Evolutionary conservation across 73 alveolate species (phyloP), one percentile per base, ranked within the genome.

Genomic region (Paramecium biaurelia): DNA sequence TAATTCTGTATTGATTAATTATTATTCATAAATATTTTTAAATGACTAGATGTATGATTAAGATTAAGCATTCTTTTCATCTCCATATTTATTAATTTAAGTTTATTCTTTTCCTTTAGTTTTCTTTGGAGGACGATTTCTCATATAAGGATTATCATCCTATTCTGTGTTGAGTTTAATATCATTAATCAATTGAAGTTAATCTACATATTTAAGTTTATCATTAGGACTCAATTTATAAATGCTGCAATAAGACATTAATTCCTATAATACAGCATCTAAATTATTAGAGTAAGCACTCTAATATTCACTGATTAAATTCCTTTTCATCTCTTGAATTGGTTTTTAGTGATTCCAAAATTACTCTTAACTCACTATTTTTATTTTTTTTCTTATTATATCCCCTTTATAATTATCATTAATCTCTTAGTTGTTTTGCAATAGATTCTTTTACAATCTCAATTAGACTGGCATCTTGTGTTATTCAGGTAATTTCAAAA

Each of bases 111-210:
- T 63, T 1, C 28, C 26, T 9, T 63, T 63, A 8, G 15, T 63
- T n/a, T 26, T 63, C 12, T 63, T 63, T 12, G 84, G 84, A 32
- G 84, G 84, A 14, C 84, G 84, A 30, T 63, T 63, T 63, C 84
- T 63, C 84, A 30, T 30, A 30, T 26, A 63, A 5, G 32, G 30
- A 53, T n/a, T 32, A 3, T 63, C 41, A 12, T 30, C 45, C 12
- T 30, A 30, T 30, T 63, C 84, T 32, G 45, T 63, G 24, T 63
- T 63, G 12, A 26, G 84, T 30, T 10, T 30, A 5, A 63, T 63
- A 30, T 63, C 84, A 63, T 63, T 63, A 1, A 63, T 26, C 45
- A 63, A 26, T 63, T 63, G 15, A 0, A 63, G 10, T 4, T 63
- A 30, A 11, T 30, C 45, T 0, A 14, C 28, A 24, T 63, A 63